phyloP scores from a whole-genome alignment of 116 monocot genomes.

The Cymodocea nodosa region DNA sequence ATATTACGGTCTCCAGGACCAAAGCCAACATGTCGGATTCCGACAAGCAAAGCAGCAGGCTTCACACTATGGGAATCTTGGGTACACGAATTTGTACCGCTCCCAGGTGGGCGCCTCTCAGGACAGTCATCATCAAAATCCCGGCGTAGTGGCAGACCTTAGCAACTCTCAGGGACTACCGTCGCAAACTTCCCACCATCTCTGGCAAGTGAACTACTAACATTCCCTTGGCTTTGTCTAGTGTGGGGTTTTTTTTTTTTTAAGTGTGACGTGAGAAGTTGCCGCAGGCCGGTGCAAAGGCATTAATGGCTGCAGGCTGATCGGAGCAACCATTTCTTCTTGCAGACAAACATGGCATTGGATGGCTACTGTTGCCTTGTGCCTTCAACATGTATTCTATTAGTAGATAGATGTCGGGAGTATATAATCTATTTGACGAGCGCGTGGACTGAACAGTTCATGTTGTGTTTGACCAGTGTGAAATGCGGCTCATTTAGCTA shows the following conservation, averaged over 20 bases:
- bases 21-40: conserved; percentile 52
- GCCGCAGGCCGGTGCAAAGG: neutral
- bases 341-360: neutral
- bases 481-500: neutral
- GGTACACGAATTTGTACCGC: conserved; percentile 62
- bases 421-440: neutral
- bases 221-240: neutral
- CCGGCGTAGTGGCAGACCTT: conserved; percentile 28
- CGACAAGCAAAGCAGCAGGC: conserved; percentile 70
- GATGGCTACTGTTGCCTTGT: neutral
- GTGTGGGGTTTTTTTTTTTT: too few species aligned
- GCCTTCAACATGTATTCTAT: conserved; percentile 5
- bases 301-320: neutral
- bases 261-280: neutral
- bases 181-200: conserved; percentile 47
- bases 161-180: conserved; percentile 40
- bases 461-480: conserved; percentile 3
- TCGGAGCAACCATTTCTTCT: neutral
- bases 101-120: conserved; percentile 45
- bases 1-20: conserved; percentile 58
- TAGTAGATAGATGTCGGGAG: neutral
- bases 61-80: conserved; percentile 33
- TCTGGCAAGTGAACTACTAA: conserved; percentile 85
- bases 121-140: conserved; percentile 52
- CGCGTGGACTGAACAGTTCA: neutral